Evolutionary conservation across 164 flowering plant species (phyloP), one percentile per base, ranked within the genome.

Genomic region (Piper longum): DNA sequence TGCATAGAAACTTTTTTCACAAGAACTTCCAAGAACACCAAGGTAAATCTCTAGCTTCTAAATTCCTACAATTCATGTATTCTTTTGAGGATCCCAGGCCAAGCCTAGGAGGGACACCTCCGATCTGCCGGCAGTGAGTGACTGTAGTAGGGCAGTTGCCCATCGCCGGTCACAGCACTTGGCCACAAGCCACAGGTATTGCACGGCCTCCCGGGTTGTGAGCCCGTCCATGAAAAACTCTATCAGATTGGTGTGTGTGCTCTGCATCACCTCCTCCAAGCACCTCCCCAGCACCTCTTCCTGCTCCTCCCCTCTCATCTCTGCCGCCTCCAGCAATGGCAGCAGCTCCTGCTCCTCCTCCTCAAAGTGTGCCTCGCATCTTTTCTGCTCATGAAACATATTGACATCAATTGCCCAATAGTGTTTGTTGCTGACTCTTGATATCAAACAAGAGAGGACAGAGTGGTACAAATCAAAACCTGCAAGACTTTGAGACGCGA

Each of bases 401-500:
- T 14, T 9, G 14, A 2, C 9, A 48, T 9, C 52, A 48, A 2
- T 48, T 8, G 52, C 9, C 52, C 52, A 9, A 2, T 2, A 48
- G 52, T 1, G 14, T 48, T 9, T 5, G 12, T 26, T 26, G 36
- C 52, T 48, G 14, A 5, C 14, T 48, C 14, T 2, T 12, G 52
- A 9, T 3, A 14, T 2, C 52, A 48, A 48, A 9, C 7, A 5
- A 5, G 52, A 3, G 7, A 9, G 14, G 8, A 9, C 7, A 48
- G 14, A 2, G 9, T 12, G 9, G 8, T 9, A 48, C 14, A 5
- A 14, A 8, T 14, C 9, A 5, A 9, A 48, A 85, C 96, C 88
- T 75, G 78, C 60, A 88, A 70, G 26, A 69, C 73, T 54, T 77
- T 78, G 62, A 88, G 79, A 3, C 88, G 74, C n/a, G 71, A 45